Base-by-base conservation (phyloP, 164 flowering plant species). In the Saururus chinensis region DNA sequence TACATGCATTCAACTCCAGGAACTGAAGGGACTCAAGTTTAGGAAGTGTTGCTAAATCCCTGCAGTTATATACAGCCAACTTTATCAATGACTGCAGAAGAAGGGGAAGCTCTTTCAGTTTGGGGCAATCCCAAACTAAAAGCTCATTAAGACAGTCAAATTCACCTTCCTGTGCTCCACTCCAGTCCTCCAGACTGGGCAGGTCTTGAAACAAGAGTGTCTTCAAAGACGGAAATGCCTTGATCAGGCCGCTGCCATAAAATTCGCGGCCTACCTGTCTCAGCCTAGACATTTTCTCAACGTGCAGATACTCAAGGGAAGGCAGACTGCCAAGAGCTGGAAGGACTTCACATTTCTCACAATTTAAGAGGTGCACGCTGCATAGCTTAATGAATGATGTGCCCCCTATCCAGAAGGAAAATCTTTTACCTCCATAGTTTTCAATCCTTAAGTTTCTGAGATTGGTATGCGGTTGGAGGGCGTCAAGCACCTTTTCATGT, bases 271-370 rank as follows among this genome's bases (percentile, higher is more conserved):
- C 56, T 10, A 53, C 22, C 9, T 12, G 11, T 53, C 25, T 53
- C 56, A 53, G 19, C 5, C 11, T 23, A 4, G 24, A 19, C 59
- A 63, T 54, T 56, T 9, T 19, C 19, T 4, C 37, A 9, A 63
- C 17, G 1, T 23, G 51, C 5, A 63, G 66, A 19, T 17, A 14
- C 22, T 59, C 42, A 16, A 65, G 51, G 45, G 37, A 4, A 1
- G 56, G 62, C 23, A 65, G 51, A 26, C 51, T 30, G 22, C 57
- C 57, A 22, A 59, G 57, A 10, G 68, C 49, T 13, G 62, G 68
- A 7, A 65, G 53, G 52, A 4, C 0, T 25, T 23, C 26, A 37
- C 66, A 63, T 14, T 41, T 40, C 26, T 1, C 41, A 40, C 66
- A 63, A 9, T 63, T 19, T 19, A 3, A 14, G 23, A 63, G 40